A percentile compares a stretch with the other conserved stretches of the same genome.
Conservation (phyloP, 1,284 basidiomycete species). For the Ustilago tritici region DNA sequence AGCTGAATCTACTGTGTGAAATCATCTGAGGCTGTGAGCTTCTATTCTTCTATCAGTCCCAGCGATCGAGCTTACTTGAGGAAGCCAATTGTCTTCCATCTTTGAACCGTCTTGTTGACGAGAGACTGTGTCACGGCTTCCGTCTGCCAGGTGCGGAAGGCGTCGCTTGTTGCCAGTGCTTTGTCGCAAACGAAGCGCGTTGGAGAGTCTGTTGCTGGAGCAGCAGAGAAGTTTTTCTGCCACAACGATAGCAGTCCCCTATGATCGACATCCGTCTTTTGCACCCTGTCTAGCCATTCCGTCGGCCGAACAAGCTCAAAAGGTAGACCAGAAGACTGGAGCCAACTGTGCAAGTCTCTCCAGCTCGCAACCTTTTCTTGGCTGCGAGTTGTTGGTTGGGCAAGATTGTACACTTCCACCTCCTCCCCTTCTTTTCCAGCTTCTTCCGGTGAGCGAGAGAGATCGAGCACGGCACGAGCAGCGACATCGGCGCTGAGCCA, state of each 20-base stretch:
- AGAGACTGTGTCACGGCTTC: slow-evolving; percentile 24
- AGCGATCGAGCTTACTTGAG: slow-evolving; percentile 12
- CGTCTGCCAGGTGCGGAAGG: slow-evolving; percentile 19
- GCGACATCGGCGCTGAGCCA: slow-evolving; percentile 77
- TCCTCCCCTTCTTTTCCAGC: background rate
- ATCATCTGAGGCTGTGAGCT: background rate
- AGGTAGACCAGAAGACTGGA: slow-evolving; percentile 76
- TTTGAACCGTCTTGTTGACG: slow-evolving; percentile 30
- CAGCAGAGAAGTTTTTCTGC: slow-evolving; percentile 31
- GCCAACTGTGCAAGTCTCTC: slow-evolving; percentile 75
- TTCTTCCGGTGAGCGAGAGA: slow-evolving; percentile 66
- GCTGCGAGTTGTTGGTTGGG: slow-evolving; percentile 22
- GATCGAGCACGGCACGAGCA: slow-evolving; percentile 73
- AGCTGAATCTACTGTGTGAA: background rate
- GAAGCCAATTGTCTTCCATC: slow-evolving; percentile 36
- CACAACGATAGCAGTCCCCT: slow-evolving; percentile 36
- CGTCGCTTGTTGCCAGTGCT: slow-evolving; percentile 11
- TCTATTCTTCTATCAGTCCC: background rate
- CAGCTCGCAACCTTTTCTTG: slow-evolving; percentile 8
- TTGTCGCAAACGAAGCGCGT: slow-evolving; percentile 19
- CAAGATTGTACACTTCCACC: slow-evolving; percentile 24
- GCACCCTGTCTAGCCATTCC: slow-evolving; percentile 73
- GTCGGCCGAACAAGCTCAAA: slow-evolving; percentile 80
- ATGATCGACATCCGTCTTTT: slow-evolving; percentile 43
- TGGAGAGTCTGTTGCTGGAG: background rate